Conservation (phyloP, 2,329 filamentous ascomycete genomes). For the Colletotrichum cordylinicola region DNA sequence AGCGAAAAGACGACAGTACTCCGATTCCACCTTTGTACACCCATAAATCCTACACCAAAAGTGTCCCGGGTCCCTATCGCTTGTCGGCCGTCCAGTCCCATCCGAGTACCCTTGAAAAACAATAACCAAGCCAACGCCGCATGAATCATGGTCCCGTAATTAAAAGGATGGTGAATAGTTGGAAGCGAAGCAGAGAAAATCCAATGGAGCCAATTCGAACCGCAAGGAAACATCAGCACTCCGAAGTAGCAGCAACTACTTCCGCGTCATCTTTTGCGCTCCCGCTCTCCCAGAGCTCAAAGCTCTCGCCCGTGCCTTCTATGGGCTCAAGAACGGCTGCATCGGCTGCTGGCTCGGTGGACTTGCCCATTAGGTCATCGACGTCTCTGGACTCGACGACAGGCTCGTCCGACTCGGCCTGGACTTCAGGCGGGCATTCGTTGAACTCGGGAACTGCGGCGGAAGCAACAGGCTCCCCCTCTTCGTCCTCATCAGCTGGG, state of each 20-base stretch:
- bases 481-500: conserved; percentile 62
- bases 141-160: conserved; percentile 19
- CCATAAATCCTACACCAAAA: not conserved
- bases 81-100: not conserved
- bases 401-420: conserved; percentile 21
- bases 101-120: not conserved
- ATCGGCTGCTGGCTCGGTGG: conserved; percentile 41
- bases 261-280: conserved; percentile 66
- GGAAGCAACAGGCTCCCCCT: conserved; percentile 27
- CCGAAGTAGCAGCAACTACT: conserved; percentile 14
- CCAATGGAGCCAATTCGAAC: not conserved
- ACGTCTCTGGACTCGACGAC: conserved; percentile 31
- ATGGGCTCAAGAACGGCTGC: conserved; percentile 59
- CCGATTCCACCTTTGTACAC: conserved; percentile 7
- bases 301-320: conserved; percentile 63
- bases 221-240: conserved; percentile 27
- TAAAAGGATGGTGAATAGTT: conserved; percentile 22
- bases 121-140: conserved; percentile 13
- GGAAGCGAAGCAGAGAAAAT: conserved; percentile 8
- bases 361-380: conserved; percentile 42
- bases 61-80: conserved; percentile 1
- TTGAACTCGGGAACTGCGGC: conserved; percentile 19
- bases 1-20: conserved; percentile 2
- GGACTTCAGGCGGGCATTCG: conserved; percentile 32
- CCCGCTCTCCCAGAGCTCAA: conserved; percentile 75